A percentile compares a stretch with the other conserved stretches of the same genome.
Conservation (phyloP, 179 eudicot genomes). For the Beta corolliflora region DNA sequence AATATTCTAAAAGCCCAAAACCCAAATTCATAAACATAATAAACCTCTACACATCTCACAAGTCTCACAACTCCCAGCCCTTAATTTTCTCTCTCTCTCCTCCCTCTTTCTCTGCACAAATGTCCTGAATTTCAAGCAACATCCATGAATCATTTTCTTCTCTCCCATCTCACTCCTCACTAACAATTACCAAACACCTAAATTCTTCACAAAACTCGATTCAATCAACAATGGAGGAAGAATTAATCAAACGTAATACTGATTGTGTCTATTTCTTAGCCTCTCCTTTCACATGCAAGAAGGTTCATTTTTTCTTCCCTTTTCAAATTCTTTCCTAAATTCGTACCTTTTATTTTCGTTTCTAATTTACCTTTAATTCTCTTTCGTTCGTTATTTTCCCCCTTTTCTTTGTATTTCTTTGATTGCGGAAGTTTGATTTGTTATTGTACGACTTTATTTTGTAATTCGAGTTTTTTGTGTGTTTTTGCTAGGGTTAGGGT, state of each 20-base stretch:
- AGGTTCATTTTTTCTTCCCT: constrained; percentile 16
- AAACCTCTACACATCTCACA: neutral
- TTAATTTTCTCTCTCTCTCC: neutral
- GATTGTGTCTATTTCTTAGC: constrained; percentile 48
- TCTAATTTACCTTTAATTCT: too few species aligned
- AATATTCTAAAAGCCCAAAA: too few species aligned
- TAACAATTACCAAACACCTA: neutral
- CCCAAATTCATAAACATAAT: neutral
- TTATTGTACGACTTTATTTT: neutral
- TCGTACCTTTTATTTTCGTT: neutral
- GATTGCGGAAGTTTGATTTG: neutral
- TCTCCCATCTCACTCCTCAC: constrained; percentile 13
- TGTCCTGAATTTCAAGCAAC: constrained; percentile 10
- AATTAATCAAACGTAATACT: constrained; percentile 37
- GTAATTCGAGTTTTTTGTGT: neutral
- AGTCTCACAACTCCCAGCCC: neutral
- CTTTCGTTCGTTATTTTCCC: neutral
- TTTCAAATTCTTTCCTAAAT: neutral
- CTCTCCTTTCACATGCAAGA: constrained; percentile 56
- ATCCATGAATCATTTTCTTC: constrained; percentile 9
- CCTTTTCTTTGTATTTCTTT: neutral
- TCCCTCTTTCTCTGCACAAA: constrained; percentile 10
- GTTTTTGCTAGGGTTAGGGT: constrained; percentile 13
- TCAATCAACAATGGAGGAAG: constrained; percentile 31
- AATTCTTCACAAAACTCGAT: neutral